A percentile compares a stretch with the other conserved stretches of the same genome.
Evolutionary conservation across 2,329 filamentous ascomycete genomes (phyloP).

Genomic region (Stagonosporopsis rhizophila): DNA sequence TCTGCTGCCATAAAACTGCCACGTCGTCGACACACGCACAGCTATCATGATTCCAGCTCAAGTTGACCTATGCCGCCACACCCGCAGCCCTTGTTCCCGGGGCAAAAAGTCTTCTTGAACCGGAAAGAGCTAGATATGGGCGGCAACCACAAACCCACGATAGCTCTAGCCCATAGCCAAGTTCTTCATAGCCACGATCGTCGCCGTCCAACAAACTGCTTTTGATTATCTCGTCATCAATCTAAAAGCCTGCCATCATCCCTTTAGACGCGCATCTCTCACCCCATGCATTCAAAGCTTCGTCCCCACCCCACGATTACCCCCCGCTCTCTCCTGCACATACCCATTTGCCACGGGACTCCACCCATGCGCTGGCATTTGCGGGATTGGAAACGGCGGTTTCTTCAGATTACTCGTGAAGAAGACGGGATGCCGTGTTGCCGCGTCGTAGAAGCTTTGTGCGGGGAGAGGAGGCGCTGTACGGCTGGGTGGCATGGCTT

Average conservation of each 20-base stretch:
- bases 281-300: conserved; percentile 32
- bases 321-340: conserved; percentile 36
- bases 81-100: no score
- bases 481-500: conserved; percentile 56
- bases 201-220: no score
- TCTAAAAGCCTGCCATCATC: no score
- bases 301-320: conserved; percentile 23
- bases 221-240: no score
- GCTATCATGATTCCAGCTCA: no score
- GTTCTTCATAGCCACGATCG: no score
- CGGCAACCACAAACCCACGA: no score
- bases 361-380: conserved; percentile 44
- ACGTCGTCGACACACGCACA: no score
- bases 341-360: conserved; percentile 57
- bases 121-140: no score
- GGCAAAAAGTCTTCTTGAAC: not conserved
- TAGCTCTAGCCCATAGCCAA: no score
- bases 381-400: conserved; percentile 57
- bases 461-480: conserved; percentile 28
- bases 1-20: no score
- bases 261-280: not conserved
- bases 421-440: conserved; percentile 75
- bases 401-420: conserved; percentile 71
- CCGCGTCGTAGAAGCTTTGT: conserved; percentile 58
- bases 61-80: no score